Evolutionary conservation across 2,329 filamentous ascomycete genomes (phyloP).

Genomic region (Trichocomaceae sp.): DNA sequence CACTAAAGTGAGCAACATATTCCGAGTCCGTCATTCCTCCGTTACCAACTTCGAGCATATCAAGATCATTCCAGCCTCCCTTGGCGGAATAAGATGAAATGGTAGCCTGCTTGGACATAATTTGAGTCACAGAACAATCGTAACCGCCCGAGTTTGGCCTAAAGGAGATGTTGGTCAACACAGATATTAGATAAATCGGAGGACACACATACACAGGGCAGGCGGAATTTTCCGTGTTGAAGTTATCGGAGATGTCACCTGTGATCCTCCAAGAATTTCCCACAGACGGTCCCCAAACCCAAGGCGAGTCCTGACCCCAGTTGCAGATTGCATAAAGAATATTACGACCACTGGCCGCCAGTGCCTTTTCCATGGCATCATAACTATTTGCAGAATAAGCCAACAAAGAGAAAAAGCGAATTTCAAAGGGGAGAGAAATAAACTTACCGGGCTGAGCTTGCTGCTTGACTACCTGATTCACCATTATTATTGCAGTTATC

Average conservation of each 20-base stretch:
- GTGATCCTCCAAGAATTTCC: slow-evolving; percentile 35
- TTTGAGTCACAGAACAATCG: slow-evolving; percentile 3
- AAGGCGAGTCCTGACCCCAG: slow-evolving; percentile 40
- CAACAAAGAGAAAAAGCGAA: slow-evolving; percentile 12
- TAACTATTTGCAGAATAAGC: slow-evolving; percentile 33
- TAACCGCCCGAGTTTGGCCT: slow-evolving; percentile 5
- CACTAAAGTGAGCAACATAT: background rate
- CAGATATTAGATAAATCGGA: too few species aligned
- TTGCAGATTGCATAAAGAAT: slow-evolving; percentile 47
- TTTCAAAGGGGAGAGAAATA: too few species aligned
- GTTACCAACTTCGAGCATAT: slow-evolving; percentile 13
- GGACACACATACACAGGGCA: too few species aligned
- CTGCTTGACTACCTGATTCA: too few species aligned
- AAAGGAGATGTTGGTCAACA: background rate
- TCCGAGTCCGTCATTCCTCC: slow-evolving; percentile 11
- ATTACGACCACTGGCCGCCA: slow-evolving; percentile 34
- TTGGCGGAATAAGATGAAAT: background rate
- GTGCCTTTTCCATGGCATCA: slow-evolving; percentile 43
- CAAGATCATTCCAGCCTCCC: slow-evolving; percentile 12
- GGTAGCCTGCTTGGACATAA: slow-evolving; percentile 1
- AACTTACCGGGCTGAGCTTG: too few species aligned
- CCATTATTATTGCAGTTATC: slow-evolving; percentile 34
- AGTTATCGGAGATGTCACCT: slow-evolving; percentile 29
- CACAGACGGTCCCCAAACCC: slow-evolving; percentile 25
- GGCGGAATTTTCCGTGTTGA: background rate